These are phyloP conservation scores for Amoeboaphelidium protococcarum DNA, from an alignment of 371 early-diverging fungal genomes.

Conservation along the genomic window DNA sequence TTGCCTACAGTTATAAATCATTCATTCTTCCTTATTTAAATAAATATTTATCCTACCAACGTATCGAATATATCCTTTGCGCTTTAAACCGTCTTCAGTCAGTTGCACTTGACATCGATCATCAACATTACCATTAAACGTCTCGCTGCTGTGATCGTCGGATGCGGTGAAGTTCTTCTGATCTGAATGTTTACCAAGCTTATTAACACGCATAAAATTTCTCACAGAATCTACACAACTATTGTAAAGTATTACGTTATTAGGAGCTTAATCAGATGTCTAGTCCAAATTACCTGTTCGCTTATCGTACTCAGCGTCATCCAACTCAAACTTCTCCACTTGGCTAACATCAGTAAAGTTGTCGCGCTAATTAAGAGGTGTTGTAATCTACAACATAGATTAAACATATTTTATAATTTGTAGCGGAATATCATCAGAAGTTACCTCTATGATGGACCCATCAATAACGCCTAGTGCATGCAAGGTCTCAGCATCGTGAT, in stretches of 20 bases:
- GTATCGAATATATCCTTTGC: slow-evolving; percentile 42
- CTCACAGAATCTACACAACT: slow-evolving; percentile 39
- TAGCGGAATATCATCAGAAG: too few species aligned
- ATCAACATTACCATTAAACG: slow-evolving; percentile 11
- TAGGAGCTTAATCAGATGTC: slow-evolving; percentile 7
- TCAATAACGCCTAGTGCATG: too few species aligned
- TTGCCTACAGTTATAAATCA: slow-evolving; percentile 12
- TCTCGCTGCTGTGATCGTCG: slow-evolving; percentile 16
- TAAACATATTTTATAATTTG: too few species aligned
- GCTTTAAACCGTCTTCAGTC: slow-evolving; percentile 17
- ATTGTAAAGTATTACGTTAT: slow-evolving; percentile 10
- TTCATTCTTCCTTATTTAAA: background rate
- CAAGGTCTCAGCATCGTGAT: too few species aligned
- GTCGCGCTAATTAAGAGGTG: too few species aligned
- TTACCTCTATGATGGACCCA: too few species aligned
- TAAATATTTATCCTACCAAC: slow-evolving; percentile 22
- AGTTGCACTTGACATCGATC: slow-evolving; percentile 11
- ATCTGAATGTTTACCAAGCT: slow-evolving; percentile 56
- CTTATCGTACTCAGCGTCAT: slow-evolving; percentile 58
- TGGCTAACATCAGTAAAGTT: slow-evolving; percentile 59
- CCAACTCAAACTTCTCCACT: slow-evolving; percentile 73
- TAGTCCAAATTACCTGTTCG: slow-evolving; percentile 4
- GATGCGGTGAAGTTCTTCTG: slow-evolving; percentile 12
- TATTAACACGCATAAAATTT: slow-evolving; percentile 62
- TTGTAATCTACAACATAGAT: too few species aligned